These are phyloP conservation scores for Zopfochytrium polystomum DNA, from an alignment of 371 early-diverging fungal species.

Conservation along the genomic window DNA sequence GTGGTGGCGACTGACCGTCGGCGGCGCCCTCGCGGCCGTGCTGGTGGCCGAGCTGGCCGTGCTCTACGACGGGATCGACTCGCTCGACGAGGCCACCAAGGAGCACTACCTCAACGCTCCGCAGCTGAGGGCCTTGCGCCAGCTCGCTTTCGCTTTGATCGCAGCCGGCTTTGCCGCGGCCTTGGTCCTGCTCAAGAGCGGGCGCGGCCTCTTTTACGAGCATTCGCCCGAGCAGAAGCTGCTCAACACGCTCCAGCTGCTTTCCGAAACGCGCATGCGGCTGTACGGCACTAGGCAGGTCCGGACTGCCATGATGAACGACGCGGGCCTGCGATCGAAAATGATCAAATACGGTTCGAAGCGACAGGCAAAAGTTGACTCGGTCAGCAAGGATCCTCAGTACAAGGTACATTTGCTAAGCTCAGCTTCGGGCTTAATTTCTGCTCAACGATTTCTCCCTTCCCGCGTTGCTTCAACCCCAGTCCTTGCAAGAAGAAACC, in stretches of 20 bases:
- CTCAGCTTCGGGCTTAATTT: no score
- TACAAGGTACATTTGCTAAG: no score
- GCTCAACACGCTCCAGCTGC: constrained; percentile 11
- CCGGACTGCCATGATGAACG: constrained; percentile 21
- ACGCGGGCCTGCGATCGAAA: constrained; percentile 13
- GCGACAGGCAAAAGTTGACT: no score
- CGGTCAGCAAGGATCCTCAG: no score
- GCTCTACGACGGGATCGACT: constrained; percentile 1
- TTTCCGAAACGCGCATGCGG: constrained; percentile 21
- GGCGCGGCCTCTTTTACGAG: no score
- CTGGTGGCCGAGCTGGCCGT: constrained; percentile 16
- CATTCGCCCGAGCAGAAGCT: constrained; percentile 24
- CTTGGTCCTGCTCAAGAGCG: constrained; percentile 8
- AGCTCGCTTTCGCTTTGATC: constrained; percentile 18
- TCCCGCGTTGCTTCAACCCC: no score
- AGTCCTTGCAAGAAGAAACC: no score
- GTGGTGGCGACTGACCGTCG: constrained; percentile 23
- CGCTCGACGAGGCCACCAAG: neutral
- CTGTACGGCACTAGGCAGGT: constrained; percentile 19
- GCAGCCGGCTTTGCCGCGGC: constrained; percentile 2
- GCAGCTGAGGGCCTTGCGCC: neutral
- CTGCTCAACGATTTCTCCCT: no score
- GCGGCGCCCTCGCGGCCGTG: constrained; percentile 7
- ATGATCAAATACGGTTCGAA: no score
- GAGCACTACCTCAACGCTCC: neutral